Base-by-base conservation (phyloP, 2,329 filamentous ascomycete genomes). In the Ophiostoma sp. region DNA sequence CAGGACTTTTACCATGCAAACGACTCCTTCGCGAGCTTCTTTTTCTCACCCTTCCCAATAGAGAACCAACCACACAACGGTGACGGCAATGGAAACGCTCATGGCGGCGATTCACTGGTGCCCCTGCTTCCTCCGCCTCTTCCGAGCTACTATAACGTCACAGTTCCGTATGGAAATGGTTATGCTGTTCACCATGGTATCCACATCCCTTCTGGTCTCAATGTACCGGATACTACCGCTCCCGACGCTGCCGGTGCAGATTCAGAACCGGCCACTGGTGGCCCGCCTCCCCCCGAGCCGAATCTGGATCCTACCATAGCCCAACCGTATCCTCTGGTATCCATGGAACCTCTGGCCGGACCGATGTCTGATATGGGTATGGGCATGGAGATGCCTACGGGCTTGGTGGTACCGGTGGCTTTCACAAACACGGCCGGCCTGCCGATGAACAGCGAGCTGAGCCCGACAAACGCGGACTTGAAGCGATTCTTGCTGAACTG, bases 401-500 rank as follows among this genome's bases (percentile, higher is more conserved):
- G n/a, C 36, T 25, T 66, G 61, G 11, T 22, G n/a, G 6, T 22
- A 8, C 61, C 61, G 42, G 64, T 70, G 9, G 11, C 45, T 3
- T 70, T 50, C n/a, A 70, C 45, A 22, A 70, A 9, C n/a, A 66
- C 61, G 22, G 36, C 36, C n/a, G 61, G 36, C 36, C 36, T 45
- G 11, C 61, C 8, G 7, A 63, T 66, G 61, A 66, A 66, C 12
- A 66, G 39, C 22, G 61, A 66, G 12, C 36, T 59, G 33, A 48
- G 25, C 9, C 72, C 72, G 1, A 50, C 39, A 7, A 70, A 73
- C 25, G 42, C n/a, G 6, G 45, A 55, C n/a, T 22, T 73, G 25
- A 31, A 70, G 31, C 17, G 39, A 15, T 73, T 73, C 15, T 22
- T 73, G 28, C 9, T 59, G 7, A 39, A 33, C 11, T 72, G 71